These are phyloP conservation scores for barley (Hordeum vulgare) DNA, from an alignment of 176 grass and related monocot genomes.

Conservation along the genomic window DNA sequence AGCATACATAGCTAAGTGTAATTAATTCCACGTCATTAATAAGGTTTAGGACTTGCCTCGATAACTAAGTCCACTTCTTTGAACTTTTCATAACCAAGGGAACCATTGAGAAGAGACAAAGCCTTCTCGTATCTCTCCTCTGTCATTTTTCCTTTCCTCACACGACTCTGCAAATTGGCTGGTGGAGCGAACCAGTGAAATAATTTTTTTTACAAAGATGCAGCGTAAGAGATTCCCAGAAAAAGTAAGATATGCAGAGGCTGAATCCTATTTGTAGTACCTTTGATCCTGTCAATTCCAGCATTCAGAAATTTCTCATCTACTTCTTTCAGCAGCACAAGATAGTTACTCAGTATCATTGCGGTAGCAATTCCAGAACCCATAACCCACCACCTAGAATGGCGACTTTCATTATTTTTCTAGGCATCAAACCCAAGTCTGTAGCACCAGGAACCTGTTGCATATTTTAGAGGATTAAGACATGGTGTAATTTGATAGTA, in stretches of 20 bases:
- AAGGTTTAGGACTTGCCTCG: constrained; percentile 44
- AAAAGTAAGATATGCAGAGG: background rate
- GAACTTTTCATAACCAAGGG: constrained; percentile 75
- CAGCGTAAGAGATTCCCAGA: background rate
- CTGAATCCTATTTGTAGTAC: constrained; percentile 34
- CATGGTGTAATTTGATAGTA: constrained; percentile 10
- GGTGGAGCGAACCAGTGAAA: constrained; percentile 29
- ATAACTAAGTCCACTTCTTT: constrained; percentile 85
- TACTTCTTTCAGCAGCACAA: constrained; percentile 89
- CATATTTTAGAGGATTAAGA: constrained; percentile 16
- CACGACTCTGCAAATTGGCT: constrained; percentile 79
- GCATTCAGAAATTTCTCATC: constrained; percentile 69
- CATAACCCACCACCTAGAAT: constrained; percentile 88
- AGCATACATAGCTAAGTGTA: background rate
- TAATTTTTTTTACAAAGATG: background rate
- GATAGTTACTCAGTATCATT: constrained; percentile 83
- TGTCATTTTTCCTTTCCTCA: constrained; percentile 85
- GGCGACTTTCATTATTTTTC: constrained; percentile 69
- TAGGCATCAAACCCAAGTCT: constrained; percentile 67
- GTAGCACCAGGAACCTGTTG: constrained; percentile 76
- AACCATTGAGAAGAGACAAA: constrained; percentile 67
- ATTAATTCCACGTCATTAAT: background rate
- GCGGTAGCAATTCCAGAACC: constrained; percentile 93
- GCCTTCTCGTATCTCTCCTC: constrained; percentile 66
- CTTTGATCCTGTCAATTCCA: constrained; percentile 77